These are phyloP conservation scores for Byssothecium circinans DNA, from an alignment of 2,329 filamentous ascomycete species.

Conservation along the genomic window DNA sequence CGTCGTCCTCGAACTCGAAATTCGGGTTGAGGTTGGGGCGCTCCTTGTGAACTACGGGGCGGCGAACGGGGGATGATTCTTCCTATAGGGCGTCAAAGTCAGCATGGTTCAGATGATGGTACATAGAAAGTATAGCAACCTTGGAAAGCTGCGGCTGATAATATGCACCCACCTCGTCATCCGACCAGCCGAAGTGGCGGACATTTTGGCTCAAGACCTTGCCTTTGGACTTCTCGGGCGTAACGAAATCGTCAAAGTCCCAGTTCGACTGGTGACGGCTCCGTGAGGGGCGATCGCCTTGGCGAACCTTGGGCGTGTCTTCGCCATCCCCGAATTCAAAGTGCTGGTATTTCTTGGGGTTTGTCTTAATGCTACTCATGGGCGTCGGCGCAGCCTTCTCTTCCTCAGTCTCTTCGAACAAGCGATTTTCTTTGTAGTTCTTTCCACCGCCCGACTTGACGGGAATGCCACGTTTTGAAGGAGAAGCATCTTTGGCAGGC, in stretches of 20 bases:
- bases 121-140: constrained; percentile 7
- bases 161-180: constrained; percentile 58
- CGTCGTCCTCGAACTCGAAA: constrained; percentile 81
- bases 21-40: constrained; percentile 80
- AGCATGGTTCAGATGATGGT: constrained; percentile 13
- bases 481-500: constrained; percentile 33
- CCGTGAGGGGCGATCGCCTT: constrained; percentile 23
- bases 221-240: constrained; percentile 72
- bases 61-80: constrained; percentile 60
- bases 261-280: constrained; percentile 73
- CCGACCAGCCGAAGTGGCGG: constrained; percentile 75
- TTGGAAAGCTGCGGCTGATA: constrained; percentile 19
- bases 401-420: constrained; percentile 60
- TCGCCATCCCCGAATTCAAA: constrained; percentile 76
- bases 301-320: constrained; percentile 37
- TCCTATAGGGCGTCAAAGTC: constrained; percentile 45
- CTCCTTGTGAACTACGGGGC: constrained; percentile 63
- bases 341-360: constrained; percentile 81
- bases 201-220: constrained; percentile 69
- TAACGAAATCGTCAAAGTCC: constrained; percentile 86
- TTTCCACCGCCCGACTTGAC: constrained; percentile 55
- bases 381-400: constrained; percentile 31
- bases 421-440: constrained; percentile 56
- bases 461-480: constrained; percentile 37
- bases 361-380: constrained; percentile 58